These are phyloP conservation scores for Ogataea corticis DNA, from an alignment of 805 yeast species.

Conservation along the genomic window DNA sequence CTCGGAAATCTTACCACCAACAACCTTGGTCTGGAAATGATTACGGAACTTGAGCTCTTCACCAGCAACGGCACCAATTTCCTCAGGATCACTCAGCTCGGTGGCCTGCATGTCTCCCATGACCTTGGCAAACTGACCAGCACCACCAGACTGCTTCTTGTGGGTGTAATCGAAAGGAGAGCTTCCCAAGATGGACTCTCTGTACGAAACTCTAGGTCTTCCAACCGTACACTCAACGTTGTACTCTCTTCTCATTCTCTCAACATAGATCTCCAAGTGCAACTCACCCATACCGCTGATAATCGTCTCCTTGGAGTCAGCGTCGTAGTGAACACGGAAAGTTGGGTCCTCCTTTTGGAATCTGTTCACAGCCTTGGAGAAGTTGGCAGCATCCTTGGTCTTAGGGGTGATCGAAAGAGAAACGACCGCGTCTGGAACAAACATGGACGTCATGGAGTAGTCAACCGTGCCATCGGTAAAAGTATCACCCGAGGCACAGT, in stretches of 20 bases:
- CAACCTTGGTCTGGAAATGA: conserved; percentile 80
- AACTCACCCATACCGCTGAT: conserved; percentile 98
- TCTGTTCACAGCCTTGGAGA: conserved; percentile 94
- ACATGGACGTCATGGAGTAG: conserved; percentile 96
- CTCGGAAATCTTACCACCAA: conserved; percentile 97
- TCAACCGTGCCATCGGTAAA: conserved; percentile 81
- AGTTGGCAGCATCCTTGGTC: conserved; percentile 81
- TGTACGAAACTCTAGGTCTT: conserved; percentile 95
- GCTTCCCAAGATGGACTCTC: conserved; percentile 81
- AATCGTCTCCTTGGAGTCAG: conserved; percentile 90
- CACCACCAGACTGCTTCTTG: conserved; percentile 99
- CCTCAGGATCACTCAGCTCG: conserved; percentile 54
- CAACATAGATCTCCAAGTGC: conserved; percentile 95
- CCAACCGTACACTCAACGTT: conserved; percentile 95
- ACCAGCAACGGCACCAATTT: conserved; percentile 28
- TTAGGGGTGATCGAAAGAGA: conserved; percentile 89
- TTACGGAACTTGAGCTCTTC: conserved; percentile 48
- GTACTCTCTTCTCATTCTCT: conserved; percentile 97
- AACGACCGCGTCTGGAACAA: conserved; percentile 97
- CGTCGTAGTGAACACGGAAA: conserved; percentile 86
- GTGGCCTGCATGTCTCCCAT: conserved; percentile 67
- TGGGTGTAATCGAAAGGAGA: conserved; percentile 89
- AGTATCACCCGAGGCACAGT: conserved; percentile 98
- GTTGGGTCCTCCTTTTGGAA: conserved; percentile 99
- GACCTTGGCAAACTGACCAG: conserved; percentile 98